Base-by-base conservation (phyloP, 345 rosid species). In the Barbarea vulgaris region DNA sequence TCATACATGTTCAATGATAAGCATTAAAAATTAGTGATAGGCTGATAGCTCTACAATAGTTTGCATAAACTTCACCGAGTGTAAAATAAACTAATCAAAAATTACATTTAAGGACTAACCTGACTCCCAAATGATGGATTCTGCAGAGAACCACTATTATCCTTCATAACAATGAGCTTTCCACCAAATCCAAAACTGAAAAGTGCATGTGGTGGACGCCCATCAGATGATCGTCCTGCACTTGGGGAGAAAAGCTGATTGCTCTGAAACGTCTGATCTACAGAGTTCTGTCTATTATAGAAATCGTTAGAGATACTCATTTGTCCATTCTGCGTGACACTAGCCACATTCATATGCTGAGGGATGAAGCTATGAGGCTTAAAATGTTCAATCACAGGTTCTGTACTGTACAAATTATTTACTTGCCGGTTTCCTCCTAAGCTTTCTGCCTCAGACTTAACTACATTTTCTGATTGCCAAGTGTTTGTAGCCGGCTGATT, bases 161-260 rank as follows among this genome's bases (percentile, higher is more conserved):
- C 87, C 83, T 88, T 95, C 91, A 92, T 86, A 30, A 95, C 85
- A 71, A 92, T 67, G 67, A 95, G 86, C 77, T 89, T 95, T 63
- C 99, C 98, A 37, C 98, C 98, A 84, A 96, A 96, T 24, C 99
- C 99, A 83, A 96, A 96, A 70, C 85, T 77, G 81, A 91, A 89
- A 80, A 93, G 83, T 28, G 93, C 91, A 85, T 93, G 97, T 34
- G 97, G 85, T 75, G 98, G 99, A 75, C 99, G 98, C 28, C 97
- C 95, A 80, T 91, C 96, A 68, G 99, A 83, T 52, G 98, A 89
- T 81, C 91, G 87, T 76, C 85, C 93, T 1, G 69, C 42, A 79
- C 58, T 75, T 53, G 86, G 79, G 62, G 85, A 81, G 83, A 87
- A 84, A 79, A 76, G 85, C 79, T 85, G 87, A 79, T 74, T 81